Percentiles rank a stretch among this genome's conserved stretches.
Evolutionary conservation across 768 basidiomycete species (phyloP).

Genomic region (Mycena kentingensis): DNA sequence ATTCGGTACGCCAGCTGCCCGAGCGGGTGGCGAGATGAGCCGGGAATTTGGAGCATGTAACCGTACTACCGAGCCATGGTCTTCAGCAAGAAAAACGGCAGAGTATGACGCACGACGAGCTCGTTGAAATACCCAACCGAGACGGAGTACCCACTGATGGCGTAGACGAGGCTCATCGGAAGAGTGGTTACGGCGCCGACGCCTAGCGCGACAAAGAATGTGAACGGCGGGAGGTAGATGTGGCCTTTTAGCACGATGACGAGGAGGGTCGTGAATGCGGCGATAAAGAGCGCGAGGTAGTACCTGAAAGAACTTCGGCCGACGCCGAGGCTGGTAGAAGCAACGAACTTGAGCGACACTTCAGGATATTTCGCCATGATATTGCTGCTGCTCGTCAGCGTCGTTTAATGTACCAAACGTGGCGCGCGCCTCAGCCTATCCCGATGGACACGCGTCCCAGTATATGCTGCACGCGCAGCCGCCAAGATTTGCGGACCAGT

Average conservation of each 20-base stretch:
- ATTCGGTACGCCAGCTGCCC: slow-evolving; percentile 6
- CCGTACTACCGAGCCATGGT: too few relatives aligned
- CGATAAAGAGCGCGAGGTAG: not conserved
- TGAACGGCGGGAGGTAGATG: slow-evolving; percentile 6
- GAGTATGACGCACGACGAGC: too few relatives aligned
- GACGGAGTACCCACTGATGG: not conserved
- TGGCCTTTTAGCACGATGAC: not conserved
- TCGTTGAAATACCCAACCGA: too few relatives aligned
- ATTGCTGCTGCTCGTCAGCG: not conserved
- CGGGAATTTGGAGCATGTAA: not conserved
- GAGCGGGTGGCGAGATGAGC: not conserved
- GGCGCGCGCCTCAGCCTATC: not conserved
- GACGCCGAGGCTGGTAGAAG: too few relatives aligned
- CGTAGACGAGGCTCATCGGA: slow-evolving; percentile 2
- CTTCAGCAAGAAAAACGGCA: too few relatives aligned
- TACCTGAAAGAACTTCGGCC: too few relatives aligned
- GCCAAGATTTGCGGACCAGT: not conserved
- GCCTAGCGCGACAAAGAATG: not conserved
- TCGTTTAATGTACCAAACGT: not conserved
- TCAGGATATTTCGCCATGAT: slow-evolving; percentile 1
- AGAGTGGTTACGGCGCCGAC: not conserved
- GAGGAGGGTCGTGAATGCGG: not conserved
- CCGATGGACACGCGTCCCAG: not conserved
- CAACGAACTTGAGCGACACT: not conserved
- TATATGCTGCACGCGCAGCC: not conserved